phyloP scores from a whole-genome alignment of 1,284 basidiomycete genomes.

The Rhodotorula sp. region DNA sequence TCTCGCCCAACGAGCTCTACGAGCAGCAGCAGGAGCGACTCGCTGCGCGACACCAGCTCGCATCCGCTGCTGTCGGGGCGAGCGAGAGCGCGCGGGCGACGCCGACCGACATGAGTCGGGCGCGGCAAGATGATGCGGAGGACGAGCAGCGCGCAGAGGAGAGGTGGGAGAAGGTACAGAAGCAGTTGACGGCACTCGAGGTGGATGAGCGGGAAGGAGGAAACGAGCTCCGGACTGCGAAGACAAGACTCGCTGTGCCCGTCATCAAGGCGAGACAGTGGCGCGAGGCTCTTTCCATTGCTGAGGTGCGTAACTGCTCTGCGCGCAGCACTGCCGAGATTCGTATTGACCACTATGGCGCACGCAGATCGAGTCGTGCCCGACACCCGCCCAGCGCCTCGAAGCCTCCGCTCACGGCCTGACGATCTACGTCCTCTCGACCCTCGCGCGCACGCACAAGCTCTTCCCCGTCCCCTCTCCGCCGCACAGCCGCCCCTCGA shows the following conservation, averaged over 20 bases:
- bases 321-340: too few relatives aligned
- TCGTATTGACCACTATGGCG: too few relatives aligned
- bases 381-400: slow-evolving; percentile 35
- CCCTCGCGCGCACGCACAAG: slow-evolving; percentile 1
- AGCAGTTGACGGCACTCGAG: neutral
- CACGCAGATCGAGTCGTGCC: slow-evolving; percentile 42
- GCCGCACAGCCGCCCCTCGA: slow-evolving; percentile 15
- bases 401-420: slow-evolving; percentile 40
- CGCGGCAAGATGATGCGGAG: slow-evolving; percentile 4
- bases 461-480: slow-evolving; percentile 5
- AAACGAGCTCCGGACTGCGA: neutral
- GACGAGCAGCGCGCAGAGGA: neutral
- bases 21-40: slow-evolving; percentile 18
- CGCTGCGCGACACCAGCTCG: slow-evolving; percentile 3
- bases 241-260: slow-evolving; percentile 3
- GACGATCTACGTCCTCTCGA: slow-evolving; percentile 19
- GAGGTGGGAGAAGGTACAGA: neutral
- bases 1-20: slow-evolving; percentile 30
- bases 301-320: slow-evolving; percentile 22
- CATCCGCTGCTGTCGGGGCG: slow-evolving; percentile 19
- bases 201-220: neutral
- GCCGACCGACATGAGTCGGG: slow-evolving; percentile 9
- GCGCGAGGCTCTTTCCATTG: slow-evolving; percentile 40
- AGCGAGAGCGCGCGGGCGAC: slow-evolving; percentile 7
- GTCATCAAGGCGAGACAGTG: slow-evolving; percentile 32